phyloP scores from a whole-genome alignment of 176 grass and related monocot species.

The Coix lacrymajobi region DNA sequence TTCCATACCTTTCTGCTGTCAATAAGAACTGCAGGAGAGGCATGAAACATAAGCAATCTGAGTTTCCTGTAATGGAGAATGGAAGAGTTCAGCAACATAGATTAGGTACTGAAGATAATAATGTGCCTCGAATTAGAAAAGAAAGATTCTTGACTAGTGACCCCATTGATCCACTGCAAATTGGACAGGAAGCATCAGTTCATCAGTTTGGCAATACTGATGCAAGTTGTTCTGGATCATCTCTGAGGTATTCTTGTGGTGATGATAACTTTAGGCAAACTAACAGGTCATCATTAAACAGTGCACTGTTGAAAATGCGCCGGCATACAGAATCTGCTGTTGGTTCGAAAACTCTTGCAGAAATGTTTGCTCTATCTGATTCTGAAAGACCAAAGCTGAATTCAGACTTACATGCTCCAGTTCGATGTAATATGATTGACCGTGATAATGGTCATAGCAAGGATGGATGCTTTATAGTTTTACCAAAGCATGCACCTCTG shows the following conservation, averaged over 20 bases:
- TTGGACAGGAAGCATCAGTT: conserved; percentile 21
- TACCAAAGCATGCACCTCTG: conserved; percentile 44
- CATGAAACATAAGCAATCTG: conserved; percentile 22
- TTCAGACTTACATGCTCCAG: not conserved
- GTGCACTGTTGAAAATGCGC: not conserved
- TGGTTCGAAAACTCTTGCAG: conserved; percentile 45
- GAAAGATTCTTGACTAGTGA: conserved; percentile 13
- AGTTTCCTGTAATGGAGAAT: conserved; percentile 25
- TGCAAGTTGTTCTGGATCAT: conserved; percentile 12
- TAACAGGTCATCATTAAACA: conserved; percentile 21
- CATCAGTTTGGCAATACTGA: conserved; percentile 15
- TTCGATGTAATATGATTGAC: conserved; percentile 14
- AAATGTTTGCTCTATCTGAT: conserved; percentile 72
- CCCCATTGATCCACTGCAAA: conserved; percentile 5
- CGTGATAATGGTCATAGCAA: conserved; percentile 5
- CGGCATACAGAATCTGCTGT: conserved; percentile 14
- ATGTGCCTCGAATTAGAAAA: conserved; percentile 6
- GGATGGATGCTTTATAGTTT: conserved; percentile 49
- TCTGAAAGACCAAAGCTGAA: conserved; percentile 38
- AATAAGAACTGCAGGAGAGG: conserved; percentile 27
- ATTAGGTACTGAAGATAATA: conserved; percentile 12
- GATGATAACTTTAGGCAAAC: conserved; percentile 22
- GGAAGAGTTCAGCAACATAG: conserved; percentile 21
- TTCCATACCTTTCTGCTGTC: conserved; percentile 18
- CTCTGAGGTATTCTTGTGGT: conserved; percentile 11